Conservation (phyloP, 768 basidiomycete genomes). For the Chlorophyllum brunneum region DNA sequence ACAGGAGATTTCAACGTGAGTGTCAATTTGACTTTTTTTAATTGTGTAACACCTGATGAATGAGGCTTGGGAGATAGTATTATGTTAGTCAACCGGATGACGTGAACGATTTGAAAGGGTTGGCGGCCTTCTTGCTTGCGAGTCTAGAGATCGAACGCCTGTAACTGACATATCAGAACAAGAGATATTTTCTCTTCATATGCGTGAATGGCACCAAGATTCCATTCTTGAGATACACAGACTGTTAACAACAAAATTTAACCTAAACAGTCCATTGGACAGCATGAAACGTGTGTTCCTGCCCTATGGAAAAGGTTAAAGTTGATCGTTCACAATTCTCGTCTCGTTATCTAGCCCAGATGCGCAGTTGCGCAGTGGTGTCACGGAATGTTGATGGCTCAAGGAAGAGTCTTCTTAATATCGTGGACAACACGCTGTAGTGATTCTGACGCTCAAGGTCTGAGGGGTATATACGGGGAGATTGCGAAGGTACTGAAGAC, state of each 20-base stretch:
- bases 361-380: constrained; percentile 6
- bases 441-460: not conserved
- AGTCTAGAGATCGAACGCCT: constrained; percentile 37
- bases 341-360: not conserved
- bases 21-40: not conserved
- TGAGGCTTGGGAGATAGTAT: constrained; percentile 27
- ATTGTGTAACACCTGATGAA: not conserved
- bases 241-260: no score
- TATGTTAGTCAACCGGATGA: constrained; percentile 36
- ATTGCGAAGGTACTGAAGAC: not conserved
- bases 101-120: constrained; percentile 43
- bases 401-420: not conserved
- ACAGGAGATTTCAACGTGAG: constrained; percentile 36
- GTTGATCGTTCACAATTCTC: no score
- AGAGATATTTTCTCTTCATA: not conserved
- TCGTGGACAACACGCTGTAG: not conserved
- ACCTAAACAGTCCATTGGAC: no score
- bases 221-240: no score
- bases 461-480: not conserved
- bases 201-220: not conserved
- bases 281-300: not conserved
- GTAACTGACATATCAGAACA: not conserved
- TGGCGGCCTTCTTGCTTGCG: constrained; percentile 42
- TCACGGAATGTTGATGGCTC: not conserved
- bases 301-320: no score